Evolutionary conservation across 352 stramenopile genomes (phyloP).

Genomic region (Plasmopara muralis): DNA sequence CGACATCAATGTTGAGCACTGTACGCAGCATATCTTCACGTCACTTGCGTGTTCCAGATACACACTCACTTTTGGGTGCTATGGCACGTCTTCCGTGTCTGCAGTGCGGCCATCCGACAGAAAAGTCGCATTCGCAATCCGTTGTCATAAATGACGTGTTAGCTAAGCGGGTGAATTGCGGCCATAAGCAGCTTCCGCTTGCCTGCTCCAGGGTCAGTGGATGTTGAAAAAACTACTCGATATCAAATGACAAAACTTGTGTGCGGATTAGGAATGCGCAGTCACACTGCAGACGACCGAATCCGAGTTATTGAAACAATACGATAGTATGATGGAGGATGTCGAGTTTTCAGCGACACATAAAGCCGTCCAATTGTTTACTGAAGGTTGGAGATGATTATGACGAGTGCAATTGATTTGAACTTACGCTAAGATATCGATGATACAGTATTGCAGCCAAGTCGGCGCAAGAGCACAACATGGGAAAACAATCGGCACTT

Average conservation of each 20-base stretch:
- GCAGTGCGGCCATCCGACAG: constrained; percentile 27
- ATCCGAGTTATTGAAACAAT: constrained; percentile 29
- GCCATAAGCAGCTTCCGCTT: constrained; percentile 33
- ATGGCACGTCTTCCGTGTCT: constrained; percentile 45
- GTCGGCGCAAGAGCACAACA: constrained; percentile 14
- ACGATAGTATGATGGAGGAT: constrained; percentile 38
- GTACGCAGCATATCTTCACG: constrained; percentile 12
- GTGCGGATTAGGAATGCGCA: constrained; percentile 24
- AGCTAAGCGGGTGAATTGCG: constrained; percentile 24
- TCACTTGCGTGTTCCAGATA: constrained; percentile 12
- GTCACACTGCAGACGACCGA: constrained; percentile 19
- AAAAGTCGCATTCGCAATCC: constrained; percentile 14
- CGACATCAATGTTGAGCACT: constrained; percentile 2
- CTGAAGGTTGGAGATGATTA: constrained; percentile 30
- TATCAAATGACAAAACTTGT: constrained; percentile 5
- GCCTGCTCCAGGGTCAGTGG: constrained; percentile 35
- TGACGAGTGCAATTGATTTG: constrained; percentile 5
- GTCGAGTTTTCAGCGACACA: constrained; percentile 27
- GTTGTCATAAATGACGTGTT: constrained; percentile 20
- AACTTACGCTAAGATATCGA: constrained; percentile 1
- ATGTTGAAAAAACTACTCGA: constrained; percentile 2
- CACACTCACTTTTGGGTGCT: constrained; percentile 25
- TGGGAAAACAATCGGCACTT: constrained; percentile 11
- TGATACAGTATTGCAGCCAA: constrained; percentile 26
- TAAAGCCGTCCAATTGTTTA: constrained; percentile 37